Conservation (phyloP, 768 basidiomycete genomes). For the Cystobasidium ongulense region DNA sequence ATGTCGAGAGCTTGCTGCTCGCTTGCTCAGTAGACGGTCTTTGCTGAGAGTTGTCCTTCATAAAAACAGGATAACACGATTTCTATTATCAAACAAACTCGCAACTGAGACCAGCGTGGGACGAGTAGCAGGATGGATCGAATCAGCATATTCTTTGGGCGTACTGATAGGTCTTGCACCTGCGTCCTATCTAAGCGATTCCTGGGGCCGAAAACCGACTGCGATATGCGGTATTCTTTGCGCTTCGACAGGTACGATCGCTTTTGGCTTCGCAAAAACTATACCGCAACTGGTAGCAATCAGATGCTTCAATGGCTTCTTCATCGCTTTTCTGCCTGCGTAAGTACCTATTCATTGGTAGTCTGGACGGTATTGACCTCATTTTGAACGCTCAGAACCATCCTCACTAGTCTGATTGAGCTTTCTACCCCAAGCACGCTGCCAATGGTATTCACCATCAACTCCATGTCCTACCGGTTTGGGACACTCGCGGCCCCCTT, state of each 20-base stretch:
- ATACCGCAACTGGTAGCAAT: neutral
- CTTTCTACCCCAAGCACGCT: neutral
- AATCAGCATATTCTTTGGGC: neutral
- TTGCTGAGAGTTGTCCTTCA: neutral
- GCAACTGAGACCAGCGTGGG: neutral
- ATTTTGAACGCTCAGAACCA: neutral
- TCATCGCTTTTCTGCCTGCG: conserved; percentile 20
- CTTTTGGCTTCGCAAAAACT: neutral
- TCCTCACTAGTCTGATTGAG: neutral
- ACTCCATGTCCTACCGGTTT: neutral
- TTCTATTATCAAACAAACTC: neutral
- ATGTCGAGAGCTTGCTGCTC: too few relatives aligned
- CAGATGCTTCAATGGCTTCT: neutral
- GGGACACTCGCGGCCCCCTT: neutral
- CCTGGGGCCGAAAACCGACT: conserved; percentile 6
- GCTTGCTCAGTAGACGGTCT: too few relatives aligned
- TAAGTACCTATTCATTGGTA: neutral
- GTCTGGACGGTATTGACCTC: neutral
- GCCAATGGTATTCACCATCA: neutral
- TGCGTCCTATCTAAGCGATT: neutral
- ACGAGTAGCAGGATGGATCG: neutral
- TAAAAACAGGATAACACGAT: conserved; percentile 11
- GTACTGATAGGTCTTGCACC: conserved; percentile 12
- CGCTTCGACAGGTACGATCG: neutral
- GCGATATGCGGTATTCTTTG: neutral